phyloP scores from a whole-genome alignment of 2,329 filamentous ascomycete genomes.

The Paracorniculantispora psalliotae region DNA sequence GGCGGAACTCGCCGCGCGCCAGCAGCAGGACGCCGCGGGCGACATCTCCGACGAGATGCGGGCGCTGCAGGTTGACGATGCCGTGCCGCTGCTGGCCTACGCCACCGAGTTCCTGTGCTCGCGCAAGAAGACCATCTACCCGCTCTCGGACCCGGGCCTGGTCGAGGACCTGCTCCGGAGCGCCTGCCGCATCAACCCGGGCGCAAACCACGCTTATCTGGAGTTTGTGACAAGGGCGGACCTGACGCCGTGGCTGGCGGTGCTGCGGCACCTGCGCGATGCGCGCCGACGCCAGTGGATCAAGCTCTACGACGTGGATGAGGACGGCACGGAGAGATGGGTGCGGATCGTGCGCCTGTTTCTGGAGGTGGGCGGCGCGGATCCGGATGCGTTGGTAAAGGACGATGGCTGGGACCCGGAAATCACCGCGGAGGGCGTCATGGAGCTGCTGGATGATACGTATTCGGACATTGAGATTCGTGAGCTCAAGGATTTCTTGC shows the following conservation, averaged over 20 bases:
- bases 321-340: conserved; percentile 26
- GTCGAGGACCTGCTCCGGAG: conserved; percentile 22
- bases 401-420: conserved; percentile 28
- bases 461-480: conserved; percentile 21
- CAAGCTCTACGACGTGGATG: conserved; percentile 24
- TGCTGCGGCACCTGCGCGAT: conserved; percentile 27
- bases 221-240: conserved; percentile 21
- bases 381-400: conserved; percentile 22
- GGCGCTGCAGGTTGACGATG: conserved; percentile 7
- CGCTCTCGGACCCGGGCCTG: conserved; percentile 25
- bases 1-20: conserved; percentile 18
- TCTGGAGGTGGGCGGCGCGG: conserved; percentile 22
- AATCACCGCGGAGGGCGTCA: conserved; percentile 23
- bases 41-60: not conserved
- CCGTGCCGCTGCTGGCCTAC: conserved; percentile 28
- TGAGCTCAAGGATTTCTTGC: conserved; percentile 15
- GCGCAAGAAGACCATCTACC: conserved; percentile 30
- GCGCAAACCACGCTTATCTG: conserved; percentile 18
- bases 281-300: conserved; percentile 28
- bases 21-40: not conserved
- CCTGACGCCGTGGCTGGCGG: conserved; percentile 26
- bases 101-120: conserved; percentile 31
- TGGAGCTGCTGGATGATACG: conserved; percentile 24
- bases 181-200: conserved; percentile 17
- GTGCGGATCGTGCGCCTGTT: conserved; percentile 23